A percentile compares a stretch with the other conserved stretches of the same genome.
Conservation (phyloP, 208 protist genomes). For the Trypanosoma boissoni region DNA sequence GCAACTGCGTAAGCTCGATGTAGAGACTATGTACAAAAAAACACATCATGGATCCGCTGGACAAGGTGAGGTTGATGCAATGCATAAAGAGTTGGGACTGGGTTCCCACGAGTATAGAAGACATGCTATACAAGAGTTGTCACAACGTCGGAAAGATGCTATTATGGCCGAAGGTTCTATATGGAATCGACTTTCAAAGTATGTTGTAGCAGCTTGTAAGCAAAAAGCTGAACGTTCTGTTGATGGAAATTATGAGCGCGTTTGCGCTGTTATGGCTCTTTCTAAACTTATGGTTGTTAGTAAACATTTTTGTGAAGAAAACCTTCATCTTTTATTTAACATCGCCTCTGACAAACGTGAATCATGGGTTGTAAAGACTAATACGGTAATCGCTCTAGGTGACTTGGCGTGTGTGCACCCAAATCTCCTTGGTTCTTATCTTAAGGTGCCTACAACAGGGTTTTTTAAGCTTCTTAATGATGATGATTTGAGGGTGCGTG, state of each 20-base stretch:
- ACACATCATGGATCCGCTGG: neutral
- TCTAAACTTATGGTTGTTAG: conserved; percentile 87
- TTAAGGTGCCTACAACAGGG: conserved; percentile 65
- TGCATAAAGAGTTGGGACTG: conserved; percentile 86
- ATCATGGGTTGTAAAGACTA: conserved; percentile 87
- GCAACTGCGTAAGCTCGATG: conserved; percentile 65
- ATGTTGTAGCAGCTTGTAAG: conserved; percentile 54
- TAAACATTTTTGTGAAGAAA: conserved; percentile 62
- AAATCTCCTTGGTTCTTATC: conserved; percentile 77
- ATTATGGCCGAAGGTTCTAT: conserved; percentile 76
- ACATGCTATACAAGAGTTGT: conserved; percentile 81
- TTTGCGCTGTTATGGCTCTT: conserved; percentile 80
- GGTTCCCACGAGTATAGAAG: conserved; percentile 74
- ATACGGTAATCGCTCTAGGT: conserved; percentile 83
- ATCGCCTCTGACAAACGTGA: conserved; percentile 71
- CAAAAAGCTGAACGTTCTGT: conserved; percentile 37
- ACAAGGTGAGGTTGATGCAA: conserved; percentile 48
- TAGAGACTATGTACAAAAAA: conserved; percentile 13
- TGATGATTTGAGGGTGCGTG: conserved; percentile 81
- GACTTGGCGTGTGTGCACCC: conserved; percentile 89
- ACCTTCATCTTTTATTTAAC: conserved; percentile 78
- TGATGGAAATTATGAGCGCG: conserved; percentile 50
- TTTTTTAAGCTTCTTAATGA: conserved; percentile 86
- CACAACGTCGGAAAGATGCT: conserved; percentile 54
- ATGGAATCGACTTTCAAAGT: conserved; percentile 54